Evolutionary conservation across 495 filamentous ascomycete species (phyloP).

Genomic region (Aspergillus diversus): DNA sequence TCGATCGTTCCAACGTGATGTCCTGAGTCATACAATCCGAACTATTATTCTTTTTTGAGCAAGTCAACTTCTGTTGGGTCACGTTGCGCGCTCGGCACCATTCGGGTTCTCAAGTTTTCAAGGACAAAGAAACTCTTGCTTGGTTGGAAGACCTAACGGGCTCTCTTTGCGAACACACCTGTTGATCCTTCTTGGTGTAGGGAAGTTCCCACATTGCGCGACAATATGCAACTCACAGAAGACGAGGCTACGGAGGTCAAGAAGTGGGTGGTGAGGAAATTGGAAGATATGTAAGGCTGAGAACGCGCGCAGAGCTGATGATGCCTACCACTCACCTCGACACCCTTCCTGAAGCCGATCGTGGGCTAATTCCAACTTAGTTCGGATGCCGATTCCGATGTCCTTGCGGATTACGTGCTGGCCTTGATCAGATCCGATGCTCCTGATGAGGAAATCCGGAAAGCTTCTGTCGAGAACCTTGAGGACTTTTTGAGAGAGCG

Average conservation of each 20-base stretch:
- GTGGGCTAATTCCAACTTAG: slow-evolving; percentile 43
- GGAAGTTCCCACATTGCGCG: neutral
- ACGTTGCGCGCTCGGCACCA: neutral
- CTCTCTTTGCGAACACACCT: neutral
- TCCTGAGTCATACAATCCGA: neutral
- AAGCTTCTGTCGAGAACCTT: slow-evolving; percentile 75
- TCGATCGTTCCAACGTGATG: neutral
- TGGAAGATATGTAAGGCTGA: slow-evolving; percentile 82
- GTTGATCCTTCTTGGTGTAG: neutral
- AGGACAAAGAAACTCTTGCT: neutral
- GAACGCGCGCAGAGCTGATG: slow-evolving; percentile 2
- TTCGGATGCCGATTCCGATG: slow-evolving; percentile 92
- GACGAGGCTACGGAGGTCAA: slow-evolving; percentile 75
- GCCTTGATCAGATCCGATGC: slow-evolving; percentile 86
- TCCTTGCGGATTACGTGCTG: slow-evolving; percentile 93
- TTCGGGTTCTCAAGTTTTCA: slow-evolving; percentile 3
- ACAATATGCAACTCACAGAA: slow-evolving; percentile 76
- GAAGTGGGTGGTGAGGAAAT: slow-evolving; percentile 84
- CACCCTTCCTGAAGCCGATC: neutral
- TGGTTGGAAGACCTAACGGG: neutral
- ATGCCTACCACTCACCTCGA: neutral
- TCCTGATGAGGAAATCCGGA: slow-evolving; percentile 69
- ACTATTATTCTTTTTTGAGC: neutral
- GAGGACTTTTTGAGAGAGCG: slow-evolving; percentile 87
- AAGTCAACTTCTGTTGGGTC: neutral